Evolutionary conservation across 192 early-diverging fungal species (phyloP).

Genomic region (Backusella parvicylindrica): DNA sequence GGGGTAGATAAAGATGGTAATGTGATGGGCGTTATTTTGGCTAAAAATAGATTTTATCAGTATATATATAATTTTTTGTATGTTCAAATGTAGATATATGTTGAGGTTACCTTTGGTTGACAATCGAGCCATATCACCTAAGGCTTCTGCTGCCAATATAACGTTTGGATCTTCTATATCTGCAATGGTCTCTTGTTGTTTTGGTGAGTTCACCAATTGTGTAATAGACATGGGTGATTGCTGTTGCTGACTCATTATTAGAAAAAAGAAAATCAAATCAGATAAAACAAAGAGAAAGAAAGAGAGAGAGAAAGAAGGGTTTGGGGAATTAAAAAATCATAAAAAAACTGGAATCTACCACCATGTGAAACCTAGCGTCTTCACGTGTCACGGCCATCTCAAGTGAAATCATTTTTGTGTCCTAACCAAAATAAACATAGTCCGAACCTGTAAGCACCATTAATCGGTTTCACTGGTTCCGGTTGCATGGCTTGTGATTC

Average conservation of each 20-base stretch:
- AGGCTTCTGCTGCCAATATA: slow-evolving; percentile 26
- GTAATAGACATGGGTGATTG: slow-evolving; percentile 23
- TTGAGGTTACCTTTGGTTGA: not conserved
- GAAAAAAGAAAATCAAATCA: not conserved
- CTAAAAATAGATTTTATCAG: not conserved
- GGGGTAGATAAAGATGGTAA: slow-evolving; percentile 16
- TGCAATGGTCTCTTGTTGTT: not conserved
- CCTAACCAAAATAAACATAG: not conserved
- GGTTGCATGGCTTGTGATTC: not conserved
- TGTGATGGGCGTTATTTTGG: not conserved
- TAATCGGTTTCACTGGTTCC: not conserved
- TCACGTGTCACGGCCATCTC: not conserved
- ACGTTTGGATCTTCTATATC: slow-evolving; percentile 34
- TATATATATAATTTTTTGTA: no score
- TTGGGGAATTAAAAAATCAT: not conserved
- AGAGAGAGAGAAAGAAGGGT: slow-evolving; percentile 6
- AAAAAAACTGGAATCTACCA: not conserved
- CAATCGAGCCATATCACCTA: slow-evolving; percentile 28
- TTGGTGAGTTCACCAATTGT: slow-evolving; percentile 13
- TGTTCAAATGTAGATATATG: not conserved
- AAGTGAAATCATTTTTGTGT: not conserved
- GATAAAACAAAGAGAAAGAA: not conserved
- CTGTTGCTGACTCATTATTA: not conserved
- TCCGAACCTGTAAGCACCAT: not conserved
- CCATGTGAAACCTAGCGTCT: slow-evolving; percentile 19